Conservation (phyloP, 257 asterid species). For the Buddleja alternifolia region DNA sequence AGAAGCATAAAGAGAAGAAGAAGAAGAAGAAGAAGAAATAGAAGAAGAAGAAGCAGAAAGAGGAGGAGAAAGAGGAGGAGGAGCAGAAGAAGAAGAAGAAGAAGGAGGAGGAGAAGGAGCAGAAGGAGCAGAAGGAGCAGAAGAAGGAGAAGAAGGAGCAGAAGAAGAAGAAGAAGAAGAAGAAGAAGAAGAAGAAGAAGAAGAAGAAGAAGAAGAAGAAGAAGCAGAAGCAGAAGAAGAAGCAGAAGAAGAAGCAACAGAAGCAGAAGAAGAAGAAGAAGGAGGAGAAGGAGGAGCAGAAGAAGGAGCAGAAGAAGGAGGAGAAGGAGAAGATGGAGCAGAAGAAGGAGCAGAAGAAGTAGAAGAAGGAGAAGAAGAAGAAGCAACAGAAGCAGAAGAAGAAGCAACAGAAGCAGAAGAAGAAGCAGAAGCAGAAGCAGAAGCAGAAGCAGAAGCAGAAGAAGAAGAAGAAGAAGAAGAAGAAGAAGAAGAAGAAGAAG, state of each 20-base stretch:
- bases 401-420: neutral
- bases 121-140: too few relatives aligned
- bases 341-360: slow-evolving; percentile 4
- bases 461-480: neutral
- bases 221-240: too few relatives aligned
- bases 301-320: slow-evolving; percentile 30
- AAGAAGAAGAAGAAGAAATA: neutral
- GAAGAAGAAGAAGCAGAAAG: neutral
- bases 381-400: slow-evolving; percentile 10
- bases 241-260: too few relatives aligned
- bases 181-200: slow-evolving; percentile 24
- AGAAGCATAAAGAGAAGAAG: neutral
- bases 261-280: slow-evolving; percentile 20
- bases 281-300: slow-evolving; percentile 25
- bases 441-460: neutral
- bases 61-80: neutral
- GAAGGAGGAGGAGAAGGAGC: too few relatives aligned
- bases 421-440: neutral
- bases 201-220: slow-evolving; percentile 25
- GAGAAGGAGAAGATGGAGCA: slow-evolving; percentile 7
- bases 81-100: neutral
- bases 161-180: slow-evolving; percentile 28
- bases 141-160: too few relatives aligned
- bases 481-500: slow-evolving; percentile 2
- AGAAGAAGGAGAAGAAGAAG: slow-evolving; percentile 3